A percentile compares a stretch with the other conserved stretches of the same genome.
Conservation (phyloP, 306 rosid genomes). For the Lupinus albus region DNA sequence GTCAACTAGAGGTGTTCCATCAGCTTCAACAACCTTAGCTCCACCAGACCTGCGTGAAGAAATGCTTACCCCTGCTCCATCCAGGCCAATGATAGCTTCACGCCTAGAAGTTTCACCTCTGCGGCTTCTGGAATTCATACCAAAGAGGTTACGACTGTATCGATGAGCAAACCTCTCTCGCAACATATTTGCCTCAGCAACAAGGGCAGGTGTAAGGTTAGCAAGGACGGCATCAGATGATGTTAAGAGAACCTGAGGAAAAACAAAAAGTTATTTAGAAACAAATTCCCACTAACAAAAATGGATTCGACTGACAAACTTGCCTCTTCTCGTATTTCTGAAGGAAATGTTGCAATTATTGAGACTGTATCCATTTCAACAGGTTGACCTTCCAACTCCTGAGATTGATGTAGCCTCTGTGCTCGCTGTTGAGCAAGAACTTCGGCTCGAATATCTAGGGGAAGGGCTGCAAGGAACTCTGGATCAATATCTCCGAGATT, state of each 20-base stretch:
- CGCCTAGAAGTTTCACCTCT: constrained; percentile 89
- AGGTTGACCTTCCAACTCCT: constrained; percentile 97
- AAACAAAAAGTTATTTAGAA: constrained; percentile 25
- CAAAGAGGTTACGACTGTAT: constrained; percentile 84
- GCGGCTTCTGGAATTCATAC: constrained; percentile 90
- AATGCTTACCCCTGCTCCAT: constrained; percentile 62
- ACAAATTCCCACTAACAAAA: not conserved
- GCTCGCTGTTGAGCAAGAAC: constrained; percentile 98
- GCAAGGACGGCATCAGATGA: constrained; percentile 96
- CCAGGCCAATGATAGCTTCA: constrained; percentile 72
- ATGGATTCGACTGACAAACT: constrained; percentile 25
- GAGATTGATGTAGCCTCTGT: constrained; percentile 89
- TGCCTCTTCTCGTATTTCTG: constrained; percentile 96
- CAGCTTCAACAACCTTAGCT: constrained; percentile 86
- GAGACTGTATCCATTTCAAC: constrained; percentile 99
- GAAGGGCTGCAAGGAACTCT: constrained; percentile 98
- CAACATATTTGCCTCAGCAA: constrained; percentile 94
- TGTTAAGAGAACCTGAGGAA: constrained; percentile 82
- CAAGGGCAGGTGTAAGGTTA: constrained; percentile 95
- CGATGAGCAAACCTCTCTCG: constrained; percentile 97
- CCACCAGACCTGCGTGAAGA: constrained; percentile 74
- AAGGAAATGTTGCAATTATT: constrained; percentile 95
- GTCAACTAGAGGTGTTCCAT: constrained; percentile 88
- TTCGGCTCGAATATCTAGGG: constrained; percentile 94
- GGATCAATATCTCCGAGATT: constrained; percentile 91